Evolutionary conservation across 2,329 filamentous ascomycete species (phyloP).

Genomic region (Beauveria bassiana): DNA sequence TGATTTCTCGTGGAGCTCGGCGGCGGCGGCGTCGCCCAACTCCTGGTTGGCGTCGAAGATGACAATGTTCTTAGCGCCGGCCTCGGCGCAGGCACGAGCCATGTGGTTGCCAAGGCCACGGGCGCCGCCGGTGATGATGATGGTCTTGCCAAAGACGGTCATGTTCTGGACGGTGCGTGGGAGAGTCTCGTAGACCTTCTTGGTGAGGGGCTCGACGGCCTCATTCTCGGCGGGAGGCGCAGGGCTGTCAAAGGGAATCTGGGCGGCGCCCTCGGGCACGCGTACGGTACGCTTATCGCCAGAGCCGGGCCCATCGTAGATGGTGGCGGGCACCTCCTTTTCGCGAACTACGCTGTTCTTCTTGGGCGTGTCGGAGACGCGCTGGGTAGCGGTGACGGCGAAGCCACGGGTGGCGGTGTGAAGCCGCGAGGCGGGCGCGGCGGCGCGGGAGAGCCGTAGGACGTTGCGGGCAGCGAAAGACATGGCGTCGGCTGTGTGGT

Average conservation of each 20-base stretch:
- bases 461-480: slow-evolving; percentile 27
- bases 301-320: slow-evolving; percentile 39
- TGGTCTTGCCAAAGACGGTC: slow-evolving; percentile 61
- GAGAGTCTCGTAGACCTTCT: slow-evolving; percentile 47
- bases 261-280: slow-evolving; percentile 35
- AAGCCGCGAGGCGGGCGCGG: slow-evolving; percentile 18
- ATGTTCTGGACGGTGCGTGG: slow-evolving; percentile 62
- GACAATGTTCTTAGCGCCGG: slow-evolving; percentile 63
- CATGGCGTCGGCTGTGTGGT: slow-evolving; percentile 21
- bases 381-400: slow-evolving; percentile 23
- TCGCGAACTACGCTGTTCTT: slow-evolving; percentile 49
- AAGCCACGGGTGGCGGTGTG: slow-evolving; percentile 20
- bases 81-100: slow-evolving; percentile 69
- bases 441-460: slow-evolving; percentile 25
- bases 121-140: slow-evolving; percentile 67
- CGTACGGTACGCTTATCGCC: slow-evolving; percentile 51
- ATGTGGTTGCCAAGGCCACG: slow-evolving; percentile 73
- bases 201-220: slow-evolving; percentile 42
- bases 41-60: slow-evolving; percentile 74
- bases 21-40: slow-evolving; percentile 61
- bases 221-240: slow-evolving; percentile 28
- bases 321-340: slow-evolving; percentile 49
- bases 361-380: slow-evolving; percentile 31
- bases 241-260: slow-evolving; percentile 34
- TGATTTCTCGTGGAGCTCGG: slow-evolving; percentile 64